Conservation (phyloP, 805 yeast species). For the Nakazawaea ishiwadae region DNA sequence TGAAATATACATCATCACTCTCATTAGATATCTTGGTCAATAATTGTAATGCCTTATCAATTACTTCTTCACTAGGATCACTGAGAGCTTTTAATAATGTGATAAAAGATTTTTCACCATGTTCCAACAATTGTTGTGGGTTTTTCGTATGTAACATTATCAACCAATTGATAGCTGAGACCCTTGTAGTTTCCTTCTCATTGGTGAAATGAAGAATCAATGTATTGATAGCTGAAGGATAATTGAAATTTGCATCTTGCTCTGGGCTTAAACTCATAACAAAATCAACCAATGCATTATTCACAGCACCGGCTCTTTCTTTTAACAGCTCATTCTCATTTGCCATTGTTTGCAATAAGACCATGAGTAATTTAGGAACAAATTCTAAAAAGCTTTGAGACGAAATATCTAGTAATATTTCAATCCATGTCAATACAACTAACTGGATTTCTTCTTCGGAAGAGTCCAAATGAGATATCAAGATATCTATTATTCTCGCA, state of each 20-base stretch:
- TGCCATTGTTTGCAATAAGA: conserved; percentile 60
- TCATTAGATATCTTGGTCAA: conserved; percentile 69
- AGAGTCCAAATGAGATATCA: conserved; percentile 75
- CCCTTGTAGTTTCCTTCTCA: conserved; percentile 75
- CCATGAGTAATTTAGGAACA: conserved; percentile 70
- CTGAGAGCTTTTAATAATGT: conserved; percentile 69
- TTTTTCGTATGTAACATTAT: conserved; percentile 72
- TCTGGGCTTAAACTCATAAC: conserved; percentile 39
- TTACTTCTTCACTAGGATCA: conserved; percentile 72
- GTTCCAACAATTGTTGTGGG: conserved; percentile 49
- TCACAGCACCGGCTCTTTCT: conserved; percentile 52
- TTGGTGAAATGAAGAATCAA: conserved; percentile 68
- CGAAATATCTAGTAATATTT: conserved; percentile 63
- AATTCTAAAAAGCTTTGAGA: conserved; percentile 72
- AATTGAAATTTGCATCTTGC: conserved; percentile 37
- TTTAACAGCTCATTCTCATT: conserved; percentile 45
- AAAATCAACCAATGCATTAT: conserved; percentile 48
- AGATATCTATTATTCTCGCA: conserved; percentile 72
- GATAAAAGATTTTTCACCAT: conserved; percentile 62
- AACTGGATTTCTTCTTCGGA: conserved; percentile 73
- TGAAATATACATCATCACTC: conserved; percentile 71
- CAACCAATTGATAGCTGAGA: conserved; percentile 88
- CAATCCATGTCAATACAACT: conserved; percentile 80
- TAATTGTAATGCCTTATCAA: conserved; percentile 65
- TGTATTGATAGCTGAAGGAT: conserved; percentile 61